phyloP scores from a whole-genome alignment of 2,329 filamentous ascomycete species.

The Tolypocladium amazonense region DNA sequence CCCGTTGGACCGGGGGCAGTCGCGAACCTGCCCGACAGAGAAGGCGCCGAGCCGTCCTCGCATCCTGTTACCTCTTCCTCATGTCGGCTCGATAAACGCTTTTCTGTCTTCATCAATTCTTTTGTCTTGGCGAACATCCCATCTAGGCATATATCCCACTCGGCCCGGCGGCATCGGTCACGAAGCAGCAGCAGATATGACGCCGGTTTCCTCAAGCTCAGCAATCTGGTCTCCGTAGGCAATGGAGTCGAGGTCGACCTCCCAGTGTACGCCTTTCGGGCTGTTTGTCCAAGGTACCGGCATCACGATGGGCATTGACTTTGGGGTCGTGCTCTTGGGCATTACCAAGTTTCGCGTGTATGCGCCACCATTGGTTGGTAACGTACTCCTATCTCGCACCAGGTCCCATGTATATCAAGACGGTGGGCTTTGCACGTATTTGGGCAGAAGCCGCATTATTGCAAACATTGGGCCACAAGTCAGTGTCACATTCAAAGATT shows the following conservation, averaged over 20 bases:
- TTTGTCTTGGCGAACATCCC: not conserved
- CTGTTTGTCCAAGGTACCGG: not conserved
- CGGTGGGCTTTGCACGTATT: not conserved
- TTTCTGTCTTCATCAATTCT: not conserved
- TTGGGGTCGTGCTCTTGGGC: not conserved
- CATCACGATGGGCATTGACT: not conserved
- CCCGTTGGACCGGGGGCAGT: not conserved
- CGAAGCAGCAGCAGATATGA: slow-evolving; percentile 43
- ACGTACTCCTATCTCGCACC: not conserved
- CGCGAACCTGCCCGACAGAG: not conserved
- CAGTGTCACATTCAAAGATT: not conserved
- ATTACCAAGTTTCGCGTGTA: not conserved
- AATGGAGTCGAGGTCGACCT: slow-evolving; percentile 91
- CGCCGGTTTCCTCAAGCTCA: slow-evolving; percentile 87
- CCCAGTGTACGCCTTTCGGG: slow-evolving; percentile 94
- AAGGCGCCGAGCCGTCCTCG: not conserved
- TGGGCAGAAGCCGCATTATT: not conserved
- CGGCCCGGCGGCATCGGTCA: slow-evolving; percentile 20
- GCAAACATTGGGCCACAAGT: not conserved
- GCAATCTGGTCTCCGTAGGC: slow-evolving; percentile 77
- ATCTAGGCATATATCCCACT: not conserved
- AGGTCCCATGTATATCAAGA: not conserved
- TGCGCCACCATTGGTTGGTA: not conserved
- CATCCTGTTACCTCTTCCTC: not conserved
- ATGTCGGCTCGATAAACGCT: not conserved